Percentiles rank a stretch among this genome's conserved stretches.
Conservation (phyloP, 2,329 filamentous ascomycete genomes). For the Chaetomium globosum region DNA sequence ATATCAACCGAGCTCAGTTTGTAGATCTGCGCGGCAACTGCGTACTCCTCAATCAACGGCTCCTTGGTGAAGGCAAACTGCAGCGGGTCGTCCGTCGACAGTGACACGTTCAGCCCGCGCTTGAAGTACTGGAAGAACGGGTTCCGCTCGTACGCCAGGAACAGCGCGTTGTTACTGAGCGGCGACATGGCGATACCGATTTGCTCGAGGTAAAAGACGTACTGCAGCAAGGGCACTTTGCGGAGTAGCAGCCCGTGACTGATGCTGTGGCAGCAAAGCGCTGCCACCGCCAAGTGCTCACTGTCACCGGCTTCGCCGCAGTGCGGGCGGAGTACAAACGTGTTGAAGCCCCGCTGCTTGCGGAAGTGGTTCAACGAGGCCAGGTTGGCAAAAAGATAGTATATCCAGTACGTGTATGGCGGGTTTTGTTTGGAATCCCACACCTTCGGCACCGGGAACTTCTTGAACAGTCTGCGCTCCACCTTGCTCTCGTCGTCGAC, state of each 20-base stretch:
- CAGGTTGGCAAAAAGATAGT: slow-evolving; percentile 94
- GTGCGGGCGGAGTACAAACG: slow-evolving; percentile 87
- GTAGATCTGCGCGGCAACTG: slow-evolving; percentile 97
- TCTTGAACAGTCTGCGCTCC: slow-evolving; percentile 89
- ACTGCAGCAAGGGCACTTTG: slow-evolving; percentile 92
- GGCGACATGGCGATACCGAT: slow-evolving; percentile 99
- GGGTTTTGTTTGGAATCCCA: slow-evolving; percentile 96
- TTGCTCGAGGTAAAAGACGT: slow-evolving; percentile 96
- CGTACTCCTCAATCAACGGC: slow-evolving; percentile 96
- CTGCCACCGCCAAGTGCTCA: slow-evolving; percentile 89
- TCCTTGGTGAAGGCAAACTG: slow-evolving; percentile 99
- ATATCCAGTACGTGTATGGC: slow-evolving; percentile 98
- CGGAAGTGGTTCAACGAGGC: slow-evolving; percentile 89
- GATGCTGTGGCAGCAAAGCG: slow-evolving; percentile 93
- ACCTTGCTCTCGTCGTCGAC: slow-evolving; percentile 98
- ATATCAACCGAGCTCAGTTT: slow-evolving; percentile 96
- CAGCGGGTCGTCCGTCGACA: slow-evolving; percentile 94
- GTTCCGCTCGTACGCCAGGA: slow-evolving; percentile 94
- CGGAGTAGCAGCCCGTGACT: slow-evolving; percentile 89
- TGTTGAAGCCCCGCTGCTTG: slow-evolving; percentile 91
- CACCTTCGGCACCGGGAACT: slow-evolving; percentile 85
- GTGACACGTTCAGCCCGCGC: slow-evolving; percentile 88
- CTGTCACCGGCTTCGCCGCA: slow-evolving; percentile 97
- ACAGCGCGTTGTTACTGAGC: slow-evolving; percentile 94
- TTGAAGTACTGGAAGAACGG: slow-evolving; percentile 96